These are phyloP conservation scores for Manihot esculenta DNA, from an alignment of 441 rosid species.

Conservation along the genomic window DNA sequence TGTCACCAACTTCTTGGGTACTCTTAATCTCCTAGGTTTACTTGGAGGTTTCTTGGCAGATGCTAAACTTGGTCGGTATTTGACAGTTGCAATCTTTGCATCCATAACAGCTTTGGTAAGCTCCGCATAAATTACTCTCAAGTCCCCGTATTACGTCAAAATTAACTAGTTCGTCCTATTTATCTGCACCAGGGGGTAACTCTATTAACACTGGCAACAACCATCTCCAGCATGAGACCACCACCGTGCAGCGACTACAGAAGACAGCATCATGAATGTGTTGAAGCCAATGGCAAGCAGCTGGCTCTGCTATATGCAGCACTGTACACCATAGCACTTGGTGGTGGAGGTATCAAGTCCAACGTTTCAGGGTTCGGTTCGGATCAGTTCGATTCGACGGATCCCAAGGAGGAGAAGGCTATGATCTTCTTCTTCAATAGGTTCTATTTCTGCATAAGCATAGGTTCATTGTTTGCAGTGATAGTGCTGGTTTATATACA, in stretches of 20 bases:
- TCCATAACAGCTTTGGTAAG: constrained; percentile 67
- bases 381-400: constrained; percentile 71
- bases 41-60: constrained; percentile 93
- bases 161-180: no score
- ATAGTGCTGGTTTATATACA: constrained; percentile 77
- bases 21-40: constrained; percentile 79
- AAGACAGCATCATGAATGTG: constrained; percentile 56
- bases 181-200: constrained; percentile 54
- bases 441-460: constrained; percentile 74
- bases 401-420: constrained; percentile 74
- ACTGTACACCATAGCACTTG: constrained; percentile 74
- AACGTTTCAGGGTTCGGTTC: constrained; percentile 89
- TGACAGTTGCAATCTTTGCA: constrained; percentile 64
- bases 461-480: constrained; percentile 74
- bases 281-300: constrained; percentile 63
- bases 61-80: constrained; percentile 83
- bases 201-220: constrained; percentile 65
- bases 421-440: constrained; percentile 93
- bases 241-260: constrained; percentile 62
- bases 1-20: constrained; percentile 88
- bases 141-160: no score
- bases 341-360: constrained; percentile 90
- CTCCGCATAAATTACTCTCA: not conserved
- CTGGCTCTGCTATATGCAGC: constrained; percentile 74
- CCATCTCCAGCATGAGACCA: constrained; percentile 69